Conservation (phyloP, 371 early-diverging fungal genomes). For the Capillidium heterosporum region DNA sequence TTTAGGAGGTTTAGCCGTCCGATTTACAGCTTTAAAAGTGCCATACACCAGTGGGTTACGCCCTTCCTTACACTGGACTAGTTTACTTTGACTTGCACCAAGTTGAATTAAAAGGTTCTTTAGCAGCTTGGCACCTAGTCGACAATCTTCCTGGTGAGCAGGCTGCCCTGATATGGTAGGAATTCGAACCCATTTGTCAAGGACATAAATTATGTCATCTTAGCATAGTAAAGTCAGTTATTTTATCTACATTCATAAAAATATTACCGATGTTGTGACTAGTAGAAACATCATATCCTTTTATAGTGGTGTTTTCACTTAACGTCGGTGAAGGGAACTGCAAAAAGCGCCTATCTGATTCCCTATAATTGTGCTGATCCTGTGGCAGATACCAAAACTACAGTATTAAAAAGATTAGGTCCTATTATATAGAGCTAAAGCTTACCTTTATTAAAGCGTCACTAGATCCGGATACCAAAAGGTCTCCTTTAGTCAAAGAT, state of each 20-base stretch:
- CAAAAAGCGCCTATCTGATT: not conserved
- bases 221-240: not conserved
- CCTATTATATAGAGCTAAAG: not conserved
- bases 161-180: slow-evolving; percentile 45
- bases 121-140: slow-evolving; percentile 52
- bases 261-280: not conserved
- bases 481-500: slow-evolving; percentile 25
- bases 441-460: slow-evolving; percentile 43
- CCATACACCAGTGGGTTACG: slow-evolving; percentile 62
- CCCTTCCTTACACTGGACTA: slow-evolving; percentile 38
- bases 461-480: slow-evolving; percentile 44
- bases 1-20: slow-evolving; percentile 1
- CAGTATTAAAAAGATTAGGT: no score
- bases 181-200: slow-evolving; percentile 51
- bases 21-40: slow-evolving; percentile 27
- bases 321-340: not conserved
- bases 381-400: slow-evolving; percentile 3
- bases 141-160: slow-evolving; percentile 48
- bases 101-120: slow-evolving; percentile 46
- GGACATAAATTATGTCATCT: slow-evolving; percentile 37
- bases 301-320: not conserved
- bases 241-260: not conserved
- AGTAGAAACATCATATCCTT: not conserved
- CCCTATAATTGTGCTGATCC: not conserved
- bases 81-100: slow-evolving; percentile 32